A percentile compares a stretch with the other conserved stretches of the same genome.
Conservation (phyloP, 83 land plant species). For the Diphasiastrum complanatum region DNA sequence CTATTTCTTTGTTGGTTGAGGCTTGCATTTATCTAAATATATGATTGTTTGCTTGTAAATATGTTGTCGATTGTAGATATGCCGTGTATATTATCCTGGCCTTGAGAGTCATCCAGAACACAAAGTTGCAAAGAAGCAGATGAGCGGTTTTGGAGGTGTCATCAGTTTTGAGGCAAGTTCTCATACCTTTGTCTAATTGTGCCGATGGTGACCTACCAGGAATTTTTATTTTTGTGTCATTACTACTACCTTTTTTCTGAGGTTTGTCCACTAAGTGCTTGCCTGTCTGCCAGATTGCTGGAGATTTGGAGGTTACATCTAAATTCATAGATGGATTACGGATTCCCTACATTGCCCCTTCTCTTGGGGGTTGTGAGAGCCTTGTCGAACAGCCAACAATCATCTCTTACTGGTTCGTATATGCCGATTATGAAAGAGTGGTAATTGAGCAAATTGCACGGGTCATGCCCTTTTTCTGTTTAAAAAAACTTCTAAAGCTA, state of each 20-base stretch:
- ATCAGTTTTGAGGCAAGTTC: slow-evolving; percentile 94
- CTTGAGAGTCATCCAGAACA: slow-evolving; percentile 96
- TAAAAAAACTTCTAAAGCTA: not conserved
- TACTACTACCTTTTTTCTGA: not conserved
- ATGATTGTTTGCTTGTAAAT: not conserved
- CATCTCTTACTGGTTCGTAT: slow-evolving; percentile 88
- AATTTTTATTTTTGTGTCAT: not conserved
- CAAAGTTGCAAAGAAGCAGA: slow-evolving; percentile 78
- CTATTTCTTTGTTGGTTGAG: slow-evolving; percentile 1
- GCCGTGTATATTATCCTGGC: slow-evolving; percentile 89
- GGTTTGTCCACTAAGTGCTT: not conserved
- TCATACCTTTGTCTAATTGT: not conserved
- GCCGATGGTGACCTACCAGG: not conserved
- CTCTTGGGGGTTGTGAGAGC: slow-evolving; percentile 95
- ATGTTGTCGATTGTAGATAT: slow-evolving; percentile 68
- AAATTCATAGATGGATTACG: slow-evolving; percentile 70
- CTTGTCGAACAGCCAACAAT: slow-evolving; percentile 95
- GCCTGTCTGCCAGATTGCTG: slow-evolving; percentile 48
- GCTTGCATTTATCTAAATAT: not conserved
- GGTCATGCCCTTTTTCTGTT: not conserved
- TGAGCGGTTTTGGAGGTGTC: slow-evolving; percentile 98
- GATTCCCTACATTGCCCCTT: slow-evolving; percentile 94
- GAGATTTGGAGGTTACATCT: slow-evolving; percentile 59
- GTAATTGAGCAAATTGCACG: too few relatives aligned
- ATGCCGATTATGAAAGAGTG: not conserved